Evolutionary conservation across 176 grass and related monocot species (phyloP).

Genomic region (Alopecurus myosuroides): DNA sequence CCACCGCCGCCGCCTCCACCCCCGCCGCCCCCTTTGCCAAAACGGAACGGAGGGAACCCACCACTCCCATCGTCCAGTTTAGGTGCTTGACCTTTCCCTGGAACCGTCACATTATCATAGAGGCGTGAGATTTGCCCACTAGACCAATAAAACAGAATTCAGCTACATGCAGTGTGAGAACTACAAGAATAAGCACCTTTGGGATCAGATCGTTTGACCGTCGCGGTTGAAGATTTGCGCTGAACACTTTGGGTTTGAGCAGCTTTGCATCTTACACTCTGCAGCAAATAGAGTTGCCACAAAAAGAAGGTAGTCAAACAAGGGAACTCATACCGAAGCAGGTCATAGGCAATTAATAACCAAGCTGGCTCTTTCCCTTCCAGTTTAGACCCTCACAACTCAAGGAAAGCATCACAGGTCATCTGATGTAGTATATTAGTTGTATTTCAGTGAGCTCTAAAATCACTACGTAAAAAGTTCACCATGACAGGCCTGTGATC

Average conservation of each 20-base stretch:
- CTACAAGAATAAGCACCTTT: conserved; percentile 21
- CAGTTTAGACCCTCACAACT: not conserved
- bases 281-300: not conserved
- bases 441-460: not conserved
- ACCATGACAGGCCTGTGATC: not conserved
- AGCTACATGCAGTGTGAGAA: not conserved
- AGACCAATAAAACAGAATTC: not conserved
- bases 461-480: not conserved
- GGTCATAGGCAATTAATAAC: not conserved
- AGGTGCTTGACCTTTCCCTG: conserved; percentile 40
- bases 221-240: conserved; percentile 46
- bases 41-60: conserved; percentile 50
- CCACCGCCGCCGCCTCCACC: conserved; percentile 42
- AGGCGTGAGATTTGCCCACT: not conserved
- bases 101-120: not conserved
- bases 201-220: conserved; percentile 40
- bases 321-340: not conserved
- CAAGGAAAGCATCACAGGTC: not conserved
- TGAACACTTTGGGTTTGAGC: conserved; percentile 53
- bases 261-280: conserved; percentile 38
- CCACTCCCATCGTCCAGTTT: conserved; percentile 46
- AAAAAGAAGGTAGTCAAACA: not conserved
- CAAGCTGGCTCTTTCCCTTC: not conserved
- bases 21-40: conserved; percentile 34
- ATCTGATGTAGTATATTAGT: not conserved